Base-by-base conservation (phyloP, 2,329 filamentous ascomycete species). In the Acrodontium crateriforme region DNA sequence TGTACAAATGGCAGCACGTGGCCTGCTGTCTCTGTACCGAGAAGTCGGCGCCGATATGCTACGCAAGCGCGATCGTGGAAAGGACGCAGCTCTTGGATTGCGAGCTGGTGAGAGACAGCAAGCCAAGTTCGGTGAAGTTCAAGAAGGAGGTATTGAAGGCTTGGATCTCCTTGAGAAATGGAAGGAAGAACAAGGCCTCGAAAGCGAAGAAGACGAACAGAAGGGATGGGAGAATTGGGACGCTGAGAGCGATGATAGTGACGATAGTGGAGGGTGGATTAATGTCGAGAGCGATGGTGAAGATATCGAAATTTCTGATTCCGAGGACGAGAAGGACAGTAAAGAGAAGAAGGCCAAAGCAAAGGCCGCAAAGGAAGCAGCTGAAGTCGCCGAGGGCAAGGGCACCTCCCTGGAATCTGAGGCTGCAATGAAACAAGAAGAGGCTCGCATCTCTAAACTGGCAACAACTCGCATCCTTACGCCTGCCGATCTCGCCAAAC, bases 1-100 rank as follows among this genome's bases (percentile, higher is more conserved):
- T 34, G 81, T 89, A n/a, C 85, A 92, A 71, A 95, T 98, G 89
- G 89, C 89, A 6, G 84, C 87, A 9, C 87, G 89, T 53, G 87
- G 89, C 38, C 63, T 98, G 5, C 63, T 98, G 22, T 83, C 82
- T 14, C 65, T 98, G 5, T 98, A 92, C 61, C 69, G 89, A 42
- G 85, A 95, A 49, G 79, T 93, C 9, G 84, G 78, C 18, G 82
- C 89, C 0, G 81, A 92, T 41, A 70, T 95, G 59, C 62, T 98
- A 34, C 78, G 78, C 56, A 91, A 83, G 64, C 74, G 79, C 47
- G 89, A 94, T 50, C 73, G 89, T 44, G 89, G 89, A 45, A 92
- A 92, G 61, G 75, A 84, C 29, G 89, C 89, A 9, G 74, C 82
- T 1, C 85, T 98, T 51, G 76, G 76, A 10, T 61, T 98, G 24